Conservation (phyloP, 176 grass and related monocot genomes). For the Triticum timopheevii region DNA sequence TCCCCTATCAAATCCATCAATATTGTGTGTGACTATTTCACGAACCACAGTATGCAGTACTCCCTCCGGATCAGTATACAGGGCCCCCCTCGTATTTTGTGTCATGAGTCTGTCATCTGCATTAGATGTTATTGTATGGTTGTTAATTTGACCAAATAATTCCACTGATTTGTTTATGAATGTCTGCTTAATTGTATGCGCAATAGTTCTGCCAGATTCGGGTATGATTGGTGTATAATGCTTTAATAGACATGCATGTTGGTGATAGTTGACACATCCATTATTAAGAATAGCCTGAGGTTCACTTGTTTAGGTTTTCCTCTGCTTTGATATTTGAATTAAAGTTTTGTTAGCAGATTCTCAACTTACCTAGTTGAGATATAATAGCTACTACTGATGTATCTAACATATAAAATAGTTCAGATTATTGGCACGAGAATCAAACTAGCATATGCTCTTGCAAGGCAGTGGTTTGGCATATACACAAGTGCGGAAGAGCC, state of each 20-base stretch:
- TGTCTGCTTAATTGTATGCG: background rate
- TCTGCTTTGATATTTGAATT: background rate
- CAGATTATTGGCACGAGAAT: slow-evolving; percentile 95
- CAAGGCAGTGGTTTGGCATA: slow-evolving; percentile 99
- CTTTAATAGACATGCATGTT: background rate
- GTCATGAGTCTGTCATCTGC: background rate
- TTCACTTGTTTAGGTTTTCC: slow-evolving; percentile 6
- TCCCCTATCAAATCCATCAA: background rate
- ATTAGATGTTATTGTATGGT: background rate
- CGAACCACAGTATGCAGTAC: background rate
- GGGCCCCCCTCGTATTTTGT: background rate
- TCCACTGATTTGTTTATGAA: slow-evolving; percentile 3
- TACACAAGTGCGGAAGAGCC: slow-evolving; percentile 86
- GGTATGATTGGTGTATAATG: background rate
- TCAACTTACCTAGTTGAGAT: background rate
- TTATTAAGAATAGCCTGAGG: background rate
- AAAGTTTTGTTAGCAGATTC: background rate
- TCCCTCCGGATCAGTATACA: background rate
- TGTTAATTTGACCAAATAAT: slow-evolving; percentile 15
- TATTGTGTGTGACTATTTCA: background rate
- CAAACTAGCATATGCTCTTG: slow-evolving; percentile 84
- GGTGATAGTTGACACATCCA: background rate
- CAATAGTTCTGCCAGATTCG: background rate
- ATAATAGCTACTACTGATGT: background rate
- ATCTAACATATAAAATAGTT: slow-evolving; percentile 47